These are phyloP conservation scores for Sporothrix curviconia DNA, from an alignment of 2,329 filamentous ascomycete genomes.

Conservation along the genomic window DNA sequence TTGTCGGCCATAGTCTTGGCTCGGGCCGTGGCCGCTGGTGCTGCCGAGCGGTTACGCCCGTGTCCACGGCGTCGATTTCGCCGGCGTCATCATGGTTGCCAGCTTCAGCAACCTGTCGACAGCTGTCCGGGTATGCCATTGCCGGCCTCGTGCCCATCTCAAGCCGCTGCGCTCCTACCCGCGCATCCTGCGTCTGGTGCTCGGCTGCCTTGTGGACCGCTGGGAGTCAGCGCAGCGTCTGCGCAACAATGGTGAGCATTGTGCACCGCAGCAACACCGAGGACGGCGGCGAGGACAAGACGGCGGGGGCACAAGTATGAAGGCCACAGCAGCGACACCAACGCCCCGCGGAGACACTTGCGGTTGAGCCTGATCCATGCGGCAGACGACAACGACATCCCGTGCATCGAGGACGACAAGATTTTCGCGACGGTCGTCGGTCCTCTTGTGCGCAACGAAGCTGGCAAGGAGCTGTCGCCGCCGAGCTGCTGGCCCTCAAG, in stretches of 20 bases:
- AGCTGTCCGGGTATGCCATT: constrained; percentile 68
- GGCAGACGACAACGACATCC: constrained; percentile 74
- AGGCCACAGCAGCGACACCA: neutral
- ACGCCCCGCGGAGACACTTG: constrained; percentile 33
- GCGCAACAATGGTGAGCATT: constrained; percentile 43
- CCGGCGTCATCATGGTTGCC: constrained; percentile 71
- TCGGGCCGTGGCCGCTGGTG: constrained; percentile 74
- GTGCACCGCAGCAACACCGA: constrained; percentile 36
- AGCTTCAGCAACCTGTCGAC: constrained; percentile 66
- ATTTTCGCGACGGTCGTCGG: constrained; percentile 56
- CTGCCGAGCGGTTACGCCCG: constrained; percentile 63
- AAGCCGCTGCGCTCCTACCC: constrained; percentile 65
- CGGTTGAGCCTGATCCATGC: constrained; percentile 73
- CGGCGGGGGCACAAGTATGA: too few species aligned
- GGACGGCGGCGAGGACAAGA: constrained; percentile 5
- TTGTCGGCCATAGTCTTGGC: constrained; percentile 82
- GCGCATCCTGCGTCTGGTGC: constrained; percentile 53
- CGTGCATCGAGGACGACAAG: constrained; percentile 61
- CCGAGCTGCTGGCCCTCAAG: constrained; percentile 33
- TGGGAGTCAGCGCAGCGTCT: constrained; percentile 72
- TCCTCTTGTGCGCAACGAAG: neutral
- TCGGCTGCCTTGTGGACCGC: constrained; percentile 63
- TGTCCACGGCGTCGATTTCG: constrained; percentile 57
- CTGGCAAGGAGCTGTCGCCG: constrained; percentile 32
- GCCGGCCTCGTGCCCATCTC: constrained; percentile 74